Conservation (phyloP, 805 yeast species). For the Candida mattraensis region DNA sequence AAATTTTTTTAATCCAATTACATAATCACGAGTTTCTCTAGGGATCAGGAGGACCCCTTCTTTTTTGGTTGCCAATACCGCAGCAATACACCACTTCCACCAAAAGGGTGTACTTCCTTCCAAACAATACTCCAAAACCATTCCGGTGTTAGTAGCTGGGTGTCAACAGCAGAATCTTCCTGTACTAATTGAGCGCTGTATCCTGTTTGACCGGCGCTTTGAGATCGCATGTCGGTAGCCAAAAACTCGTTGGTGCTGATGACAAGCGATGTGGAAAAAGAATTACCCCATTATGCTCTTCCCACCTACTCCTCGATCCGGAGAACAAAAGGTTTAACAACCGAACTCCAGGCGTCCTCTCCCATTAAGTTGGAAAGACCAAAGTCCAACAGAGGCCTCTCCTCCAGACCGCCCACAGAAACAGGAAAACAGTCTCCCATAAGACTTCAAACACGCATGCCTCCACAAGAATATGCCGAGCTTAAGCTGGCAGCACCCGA, state of each 20-base stretch:
- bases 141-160: too few species aligned
- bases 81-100: too few species aligned
- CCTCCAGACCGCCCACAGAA: conserved; percentile 4
- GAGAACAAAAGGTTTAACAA: conserved; percentile 21
- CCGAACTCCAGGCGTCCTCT: too few species aligned
- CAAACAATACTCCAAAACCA: too few species aligned
- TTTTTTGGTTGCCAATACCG: conserved; percentile 9
- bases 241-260: conserved; percentile 12
- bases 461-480: neutral
- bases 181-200: too few species aligned
- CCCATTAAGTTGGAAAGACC: conserved; percentile 7
- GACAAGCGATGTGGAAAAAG: conserved; percentile 12
- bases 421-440: neutral
- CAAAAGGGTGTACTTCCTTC: too few species aligned
- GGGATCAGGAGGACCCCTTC: conserved; percentile 6
- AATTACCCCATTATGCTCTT: conserved; percentile 25
- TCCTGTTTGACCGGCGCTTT: too few species aligned
- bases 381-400: conserved; percentile 2
- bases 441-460: neutral
- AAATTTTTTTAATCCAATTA: conserved; percentile 6
- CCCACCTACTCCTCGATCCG: conserved; percentile 25
- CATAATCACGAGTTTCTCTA: conserved; percentile 6
- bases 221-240: conserved; percentile 10
- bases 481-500: conserved; percentile 5
- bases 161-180: too few species aligned